Percentiles rank a stretch among this genome's conserved stretches.
Evolutionary conservation across 202 grass and related monocot genomes (phyloP).

Genomic region (Carex arenaria): DNA sequence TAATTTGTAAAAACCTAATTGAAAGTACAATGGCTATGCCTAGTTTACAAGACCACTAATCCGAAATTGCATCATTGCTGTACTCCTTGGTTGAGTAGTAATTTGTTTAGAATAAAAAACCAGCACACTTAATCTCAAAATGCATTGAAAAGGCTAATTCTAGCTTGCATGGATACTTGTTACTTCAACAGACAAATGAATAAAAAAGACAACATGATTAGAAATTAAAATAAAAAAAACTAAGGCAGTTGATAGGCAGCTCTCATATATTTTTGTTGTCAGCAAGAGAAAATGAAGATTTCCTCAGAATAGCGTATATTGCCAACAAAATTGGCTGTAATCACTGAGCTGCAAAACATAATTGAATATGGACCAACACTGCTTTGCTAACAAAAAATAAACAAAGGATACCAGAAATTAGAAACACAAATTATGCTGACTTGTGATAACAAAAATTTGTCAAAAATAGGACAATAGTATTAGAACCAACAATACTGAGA

Average conservation of each 20-base stretch:
- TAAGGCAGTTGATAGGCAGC: background rate
- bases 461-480: background rate
- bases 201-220: background rate
- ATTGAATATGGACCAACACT: background rate
- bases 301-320: constrained; percentile 2
- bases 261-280: constrained; percentile 1
- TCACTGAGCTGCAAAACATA: background rate
- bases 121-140: background rate
- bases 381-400: background rate
- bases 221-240: background rate
- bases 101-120: background rate
- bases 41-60: too few species aligned
- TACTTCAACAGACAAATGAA: background rate
- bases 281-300: background rate
- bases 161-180: background rate
- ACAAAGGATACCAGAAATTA: too few species aligned
- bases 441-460: background rate
- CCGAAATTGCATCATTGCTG: too few species aligned
- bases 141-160: background rate
- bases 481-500: background rate
- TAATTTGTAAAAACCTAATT: too few species aligned
- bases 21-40: too few species aligned
- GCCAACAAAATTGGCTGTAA: constrained; percentile 21
- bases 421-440: background rate
- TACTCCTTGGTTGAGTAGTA: background rate